Percentiles rank a stretch among this genome's conserved stretches.
Evolutionary conservation across 352 stramenopile genomes (phyloP).

Genomic region (Globisporangium recalcitrans): DNA sequence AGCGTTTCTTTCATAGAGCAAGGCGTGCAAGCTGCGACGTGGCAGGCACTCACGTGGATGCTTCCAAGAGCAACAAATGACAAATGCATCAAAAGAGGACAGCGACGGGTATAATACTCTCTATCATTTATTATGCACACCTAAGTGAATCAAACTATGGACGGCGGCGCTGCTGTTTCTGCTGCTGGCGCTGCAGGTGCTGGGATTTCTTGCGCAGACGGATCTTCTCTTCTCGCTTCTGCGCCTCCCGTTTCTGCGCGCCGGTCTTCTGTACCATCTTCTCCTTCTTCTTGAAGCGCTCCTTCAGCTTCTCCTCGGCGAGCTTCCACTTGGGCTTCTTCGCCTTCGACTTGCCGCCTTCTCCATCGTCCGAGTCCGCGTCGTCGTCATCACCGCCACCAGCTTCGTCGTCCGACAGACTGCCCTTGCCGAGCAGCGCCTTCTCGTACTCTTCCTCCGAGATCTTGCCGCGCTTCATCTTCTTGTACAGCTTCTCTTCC

Average conservation of each 20-base stretch:
- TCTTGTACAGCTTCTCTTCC: conserved; percentile 96
- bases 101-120: conserved; percentile 21
- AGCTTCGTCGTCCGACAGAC: conserved; percentile 31
- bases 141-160: conserved; percentile 8
- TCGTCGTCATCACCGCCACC: conserved; percentile 23
- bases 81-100: background rate
- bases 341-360: conserved; percentile 16
- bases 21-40: too few relatives aligned
- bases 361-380: conserved; percentile 18
- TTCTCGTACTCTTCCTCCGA: conserved; percentile 91
- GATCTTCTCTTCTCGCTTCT: conserved; percentile 80
- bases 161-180: conserved; percentile 42
- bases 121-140: background rate
- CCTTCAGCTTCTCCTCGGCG: conserved; percentile 64
- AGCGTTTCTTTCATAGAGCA: conserved; percentile 24
- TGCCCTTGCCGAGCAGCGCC: conserved; percentile 52
- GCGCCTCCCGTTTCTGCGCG: conserved; percentile 64
- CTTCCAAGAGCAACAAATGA: too few relatives aligned
- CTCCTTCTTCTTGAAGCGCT: conserved; percentile 85
- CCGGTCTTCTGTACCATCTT: conserved; percentile 62
- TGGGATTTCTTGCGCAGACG: conserved; percentile 74
- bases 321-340: conserved; percentile 65
- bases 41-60: too few relatives aligned
- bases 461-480: conserved; percentile 97
- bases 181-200: conserved; percentile 56